Conservation (phyloP, 495 filamentous ascomycete species). For the Tuber aestivum region DNA sequence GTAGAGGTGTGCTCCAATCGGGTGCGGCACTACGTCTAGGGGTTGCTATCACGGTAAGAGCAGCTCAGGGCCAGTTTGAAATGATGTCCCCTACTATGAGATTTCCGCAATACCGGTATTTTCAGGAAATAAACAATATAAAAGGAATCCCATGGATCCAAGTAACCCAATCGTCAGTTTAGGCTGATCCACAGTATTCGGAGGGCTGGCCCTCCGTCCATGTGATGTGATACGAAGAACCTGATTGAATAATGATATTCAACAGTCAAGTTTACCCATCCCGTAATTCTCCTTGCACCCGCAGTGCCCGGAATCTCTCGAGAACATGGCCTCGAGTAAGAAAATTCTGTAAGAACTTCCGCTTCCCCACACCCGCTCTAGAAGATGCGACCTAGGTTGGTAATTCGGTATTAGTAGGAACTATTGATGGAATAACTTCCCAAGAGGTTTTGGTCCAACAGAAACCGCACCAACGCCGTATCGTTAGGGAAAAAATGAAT, state of each 20-base stretch:
- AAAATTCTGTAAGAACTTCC: not conserved
- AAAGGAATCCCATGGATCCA: not conserved
- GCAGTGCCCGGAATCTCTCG: not conserved
- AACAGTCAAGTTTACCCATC: not conserved
- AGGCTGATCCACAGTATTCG: not conserved
- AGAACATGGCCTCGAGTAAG: not conserved
- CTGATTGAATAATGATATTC: not conserved
- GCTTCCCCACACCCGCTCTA: not conserved
- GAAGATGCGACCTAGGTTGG: not conserved
- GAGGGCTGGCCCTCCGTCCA: not conserved
- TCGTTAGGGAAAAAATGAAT: too few species aligned
- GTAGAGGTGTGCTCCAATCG: not conserved
- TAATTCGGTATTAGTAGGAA: not conserved
- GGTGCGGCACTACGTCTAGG: not conserved
- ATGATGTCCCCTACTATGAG: not conserved
- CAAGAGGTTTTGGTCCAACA: too few species aligned
- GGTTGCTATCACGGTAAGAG: not conserved
- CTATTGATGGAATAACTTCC: too few species aligned
- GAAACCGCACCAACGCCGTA: too few species aligned
- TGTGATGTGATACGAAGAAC: not conserved
- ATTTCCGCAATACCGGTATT: not conserved
- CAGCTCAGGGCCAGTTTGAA: not conserved
- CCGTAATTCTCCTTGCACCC: not conserved
- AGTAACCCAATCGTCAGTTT: not conserved
- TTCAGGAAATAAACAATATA: not conserved